Evolutionary conservation across 768 basidiomycete genomes (phyloP), one percentile per base, ranked within the genome.

Genomic region (Boletus bicolor): DNA sequence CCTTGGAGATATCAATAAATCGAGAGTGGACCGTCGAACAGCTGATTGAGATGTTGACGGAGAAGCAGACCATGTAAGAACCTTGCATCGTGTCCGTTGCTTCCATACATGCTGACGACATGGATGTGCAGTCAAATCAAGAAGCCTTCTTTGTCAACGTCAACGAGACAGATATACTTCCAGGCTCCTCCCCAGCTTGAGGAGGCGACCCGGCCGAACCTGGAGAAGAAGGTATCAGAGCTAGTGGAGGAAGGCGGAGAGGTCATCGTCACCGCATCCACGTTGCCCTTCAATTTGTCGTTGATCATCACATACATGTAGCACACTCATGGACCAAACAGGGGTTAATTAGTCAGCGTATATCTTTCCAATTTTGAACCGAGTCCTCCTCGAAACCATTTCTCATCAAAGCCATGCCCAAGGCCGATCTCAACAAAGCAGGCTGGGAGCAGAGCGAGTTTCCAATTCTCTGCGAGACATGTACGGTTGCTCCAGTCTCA

Each of bases 391-490:
- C 7, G 30, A n/a, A 7, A 52, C 52, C 32, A 34, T 30, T 36
- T 34, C 43, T 54, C 54, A 38, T 48, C 51, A 34, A 47, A 56
- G 45, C 53, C 32, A 87, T 86, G 84, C 87, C 88, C 44, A 93
- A 93, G 75, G 81, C 86, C n/a, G 93, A 96, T 70, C 85, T 95
- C 60, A 95, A 96, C 79, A 94, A 93, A 73, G 91, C 93, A 21
- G 91, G 92, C 14, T 91, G 90, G 90, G 93, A 95, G 68, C 88
- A 91, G 75, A 89, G 87, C 70, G 93, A 94, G 71, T 94, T 94
- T 51, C 93, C 93, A 5, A 91, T 93, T 71, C 84, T 96, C 24
- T 95, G 93, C 71, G 93, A 96, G 74, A 92, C 90, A 69, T 95
- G 93, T 89, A 67, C 60, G 86, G 73, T 51, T 28, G 44, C 53